These are phyloP conservation scores for Rhodotorula diobovata DNA, from an alignment of 768 basidiomycete genomes.

Conservation along the genomic window DNA sequence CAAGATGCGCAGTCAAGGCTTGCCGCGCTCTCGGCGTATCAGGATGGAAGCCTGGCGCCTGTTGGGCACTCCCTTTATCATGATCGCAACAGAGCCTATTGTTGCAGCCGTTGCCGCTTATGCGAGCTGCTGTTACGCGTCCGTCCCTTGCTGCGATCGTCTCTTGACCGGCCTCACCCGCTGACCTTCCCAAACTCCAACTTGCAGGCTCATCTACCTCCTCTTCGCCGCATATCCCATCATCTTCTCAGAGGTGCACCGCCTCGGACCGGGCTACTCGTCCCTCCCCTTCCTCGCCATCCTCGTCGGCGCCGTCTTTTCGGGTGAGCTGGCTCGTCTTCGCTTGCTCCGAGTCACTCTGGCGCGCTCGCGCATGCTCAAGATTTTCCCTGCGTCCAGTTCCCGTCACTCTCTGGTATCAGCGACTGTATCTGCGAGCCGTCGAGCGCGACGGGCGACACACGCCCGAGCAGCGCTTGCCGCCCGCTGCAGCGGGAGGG, in stretches of 20 bases:
- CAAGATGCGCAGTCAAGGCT: not conserved
- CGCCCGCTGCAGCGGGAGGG: slow-evolving; percentile 2
- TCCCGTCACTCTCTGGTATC: slow-evolving; percentile 24
- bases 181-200: not conserved
- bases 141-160: not conserved
- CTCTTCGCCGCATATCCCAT: slow-evolving; percentile 29
- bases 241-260: slow-evolving; percentile 24
- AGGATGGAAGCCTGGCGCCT: slow-evolving; percentile 9
- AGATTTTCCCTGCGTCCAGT: not conserved
- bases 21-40: not conserved
- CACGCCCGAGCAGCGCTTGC: slow-evolving; percentile 24
- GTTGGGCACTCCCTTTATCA: slow-evolving; percentile 23
- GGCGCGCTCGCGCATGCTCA: too few species aligned
- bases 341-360: too few species aligned
- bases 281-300: slow-evolving; percentile 30
- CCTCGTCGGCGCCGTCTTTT: slow-evolving; percentile 28
- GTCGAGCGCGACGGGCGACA: not conserved
- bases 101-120: not conserved
- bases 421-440: slow-evolving; percentile 1
- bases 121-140: slow-evolving; percentile 20
- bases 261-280: slow-evolving; percentile 13
- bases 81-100: slow-evolving; percentile 21
- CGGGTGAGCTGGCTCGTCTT: not conserved
- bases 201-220: slow-evolving; percentile 23
- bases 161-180: too few species aligned